Conservation (phyloP, 352 stramenopile species). For the Ochromonadaceae sp. region DNA sequence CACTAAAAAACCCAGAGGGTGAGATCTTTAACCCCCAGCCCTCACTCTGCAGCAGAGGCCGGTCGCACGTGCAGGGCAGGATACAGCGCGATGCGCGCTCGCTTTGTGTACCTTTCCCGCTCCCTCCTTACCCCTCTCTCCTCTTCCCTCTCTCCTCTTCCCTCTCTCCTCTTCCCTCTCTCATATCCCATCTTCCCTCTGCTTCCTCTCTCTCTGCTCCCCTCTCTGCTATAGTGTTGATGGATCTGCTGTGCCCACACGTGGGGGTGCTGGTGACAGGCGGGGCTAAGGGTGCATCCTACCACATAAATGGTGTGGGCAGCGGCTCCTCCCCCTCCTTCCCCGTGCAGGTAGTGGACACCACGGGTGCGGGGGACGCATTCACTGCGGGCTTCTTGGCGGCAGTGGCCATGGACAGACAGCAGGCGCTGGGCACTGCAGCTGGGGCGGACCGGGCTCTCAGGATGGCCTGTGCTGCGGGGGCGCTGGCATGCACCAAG, state of each 20-base stretch:
- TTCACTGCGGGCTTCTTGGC: slow-evolving; percentile 24
- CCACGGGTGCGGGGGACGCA: slow-evolving; percentile 28
- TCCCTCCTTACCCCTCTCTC: too few relatives aligned
- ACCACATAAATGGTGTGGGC: slow-evolving; percentile 15
- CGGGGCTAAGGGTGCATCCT: slow-evolving; percentile 19
- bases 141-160: too few relatives aligned
- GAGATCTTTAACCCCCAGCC: too few relatives aligned
- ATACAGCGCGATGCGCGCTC: too few relatives aligned
- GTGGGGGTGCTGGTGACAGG: slow-evolving; percentile 9
- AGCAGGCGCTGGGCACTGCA: not conserved
- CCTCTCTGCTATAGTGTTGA: too few relatives aligned
- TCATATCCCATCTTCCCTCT: too few relatives aligned
- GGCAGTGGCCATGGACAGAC: not conserved
- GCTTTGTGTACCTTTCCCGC: too few relatives aligned
- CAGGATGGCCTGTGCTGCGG: slow-evolving; percentile 24
- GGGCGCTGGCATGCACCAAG: slow-evolving; percentile 22
- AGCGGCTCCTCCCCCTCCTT: slow-evolving; percentile 18
- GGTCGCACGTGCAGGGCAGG: too few relatives aligned
- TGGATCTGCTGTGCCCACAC: too few relatives aligned
- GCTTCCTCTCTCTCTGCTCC: too few relatives aligned
- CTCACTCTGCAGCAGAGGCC: too few relatives aligned
- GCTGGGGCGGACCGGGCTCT: slow-evolving; percentile 11
- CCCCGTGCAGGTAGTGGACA: slow-evolving; percentile 21
- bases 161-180: too few relatives aligned
- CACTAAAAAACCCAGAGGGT: slow-evolving; percentile 19